Percentiles rank a stretch among this genome's conserved stretches.
Conservation (phyloP, 352 stramenopile species). For the Thraustotheca clavata region DNA sequence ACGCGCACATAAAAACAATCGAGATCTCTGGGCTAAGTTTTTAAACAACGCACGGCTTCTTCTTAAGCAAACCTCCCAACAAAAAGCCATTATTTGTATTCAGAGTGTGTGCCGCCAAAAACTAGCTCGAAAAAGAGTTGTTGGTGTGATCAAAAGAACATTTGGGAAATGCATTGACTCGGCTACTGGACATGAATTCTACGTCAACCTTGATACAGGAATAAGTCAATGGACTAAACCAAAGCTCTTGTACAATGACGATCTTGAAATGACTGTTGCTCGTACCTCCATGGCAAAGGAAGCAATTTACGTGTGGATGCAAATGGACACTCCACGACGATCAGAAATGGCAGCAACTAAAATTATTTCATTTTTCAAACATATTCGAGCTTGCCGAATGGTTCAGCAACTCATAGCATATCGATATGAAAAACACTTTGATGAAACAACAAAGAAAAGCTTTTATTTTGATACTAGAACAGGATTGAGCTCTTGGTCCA, state of each 20-base stretch:
- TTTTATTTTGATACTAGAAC: slow-evolving; percentile 18
- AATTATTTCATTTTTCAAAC: background rate
- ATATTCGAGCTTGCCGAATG: background rate
- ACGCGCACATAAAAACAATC: background rate
- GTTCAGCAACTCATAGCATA: slow-evolving; percentile 4
- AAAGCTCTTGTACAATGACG: background rate
- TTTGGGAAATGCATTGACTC: slow-evolving; percentile 1
- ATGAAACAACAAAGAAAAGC: background rate
- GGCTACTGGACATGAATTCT: background rate
- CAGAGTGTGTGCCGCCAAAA: slow-evolving; percentile 24
- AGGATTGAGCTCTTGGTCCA: background rate
- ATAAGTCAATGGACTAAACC: background rate
- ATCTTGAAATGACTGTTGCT: background rate
- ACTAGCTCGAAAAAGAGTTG: background rate
- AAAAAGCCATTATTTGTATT: slow-evolving; percentile 21
- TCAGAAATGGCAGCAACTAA: background rate
- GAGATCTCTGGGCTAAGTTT: background rate
- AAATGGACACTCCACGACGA: background rate
- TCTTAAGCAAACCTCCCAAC: background rate
- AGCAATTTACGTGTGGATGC: background rate
- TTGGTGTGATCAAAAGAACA: background rate
- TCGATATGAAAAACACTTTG: slow-evolving; percentile 4
- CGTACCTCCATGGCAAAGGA: background rate
- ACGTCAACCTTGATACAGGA: background rate
- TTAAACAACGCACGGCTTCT: background rate